These are phyloP conservation scores for Coccomyxa subellipsoidea DNA, from an alignment of 163 green algal genomes.

Conservation along the genomic window DNA sequence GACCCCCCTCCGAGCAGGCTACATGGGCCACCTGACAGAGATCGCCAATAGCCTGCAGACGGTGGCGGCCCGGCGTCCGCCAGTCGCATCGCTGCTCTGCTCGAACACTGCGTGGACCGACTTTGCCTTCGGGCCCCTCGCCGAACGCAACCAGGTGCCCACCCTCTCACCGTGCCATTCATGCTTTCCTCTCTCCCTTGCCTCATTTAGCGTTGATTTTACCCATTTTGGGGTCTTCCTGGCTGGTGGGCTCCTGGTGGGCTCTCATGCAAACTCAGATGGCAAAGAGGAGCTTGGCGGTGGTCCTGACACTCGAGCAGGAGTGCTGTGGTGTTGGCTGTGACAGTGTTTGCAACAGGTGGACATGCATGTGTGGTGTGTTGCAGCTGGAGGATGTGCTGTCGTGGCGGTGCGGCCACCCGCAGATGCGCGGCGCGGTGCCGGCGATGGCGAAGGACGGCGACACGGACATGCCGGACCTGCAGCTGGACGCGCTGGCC, in stretches of 20 bases:
- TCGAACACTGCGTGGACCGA: not conserved
- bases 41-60: conserved; percentile 65
- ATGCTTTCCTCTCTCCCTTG: no score
- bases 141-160: not conserved
- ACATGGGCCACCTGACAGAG: conserved; percentile 86
- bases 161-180: not conserved
- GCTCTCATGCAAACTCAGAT: no score
- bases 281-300: no score
- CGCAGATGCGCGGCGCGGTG: not conserved
- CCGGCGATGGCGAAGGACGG: not conserved
- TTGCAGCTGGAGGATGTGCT: not conserved
- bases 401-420: conserved; percentile 3
- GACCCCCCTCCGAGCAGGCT: conserved; percentile 66
- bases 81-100: not conserved
- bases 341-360: no score
- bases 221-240: no score
- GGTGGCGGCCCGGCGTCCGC: conserved; percentile 11
- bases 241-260: no score
- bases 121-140: not conserved
- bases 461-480: not conserved
- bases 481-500: conserved; percentile 2
- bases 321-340: no score
- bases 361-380: no score
- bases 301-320: no score
- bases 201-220: no score